Base-by-base conservation (phyloP, 495 filamentous ascomycete species). In the Xylaria nigripes region DNA sequence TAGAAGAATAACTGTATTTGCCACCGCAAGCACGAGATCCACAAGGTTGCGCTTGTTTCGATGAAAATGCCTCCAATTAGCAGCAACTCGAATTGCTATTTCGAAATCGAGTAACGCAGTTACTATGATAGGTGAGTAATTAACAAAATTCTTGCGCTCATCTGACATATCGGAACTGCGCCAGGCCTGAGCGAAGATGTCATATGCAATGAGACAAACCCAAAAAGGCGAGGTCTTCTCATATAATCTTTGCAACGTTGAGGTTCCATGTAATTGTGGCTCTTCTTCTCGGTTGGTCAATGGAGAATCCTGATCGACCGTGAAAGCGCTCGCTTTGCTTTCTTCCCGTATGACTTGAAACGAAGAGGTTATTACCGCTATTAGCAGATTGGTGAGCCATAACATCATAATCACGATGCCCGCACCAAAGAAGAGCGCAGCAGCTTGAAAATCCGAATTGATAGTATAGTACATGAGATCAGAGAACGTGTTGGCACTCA, bases 271-370 rank as follows among this genome's bases (percentile, higher is more conserved):
- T 24, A 73, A 73, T 32, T 66, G 66, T 29, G 73, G 61, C 25
- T 78, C 79, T 42, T 75, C 70, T 42, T 75, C 70, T 25, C 73
- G 69, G 6, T 66, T 56, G 2, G 68, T 56, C 54, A 68, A 49
- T 25, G 68, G 55, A 13, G 63, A 59, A 48, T 86, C 76, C 34
- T 44, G 48, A 24, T 89, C 81, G 16, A 80, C 81, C 18, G 92
- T 87, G 68, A 99, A 99, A 8, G 93, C 91, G 70, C 90, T 96
- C 42, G 84, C 83, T 68, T 87, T 88, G 70, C 90, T 94, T 67
- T 99, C 93, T 70, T 99, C 93, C 56, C 93, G 81, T 59, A 97
- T 99, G 57, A 99, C 88, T 68, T 99, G 94, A 65, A 99, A 97
- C 7, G 93, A 95, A 21, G 92, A 93, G 0, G 93, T 99, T 62